Conservation (phyloP, 2,329 filamentous ascomycete genomes). For the Epichloe festucae region DNA sequence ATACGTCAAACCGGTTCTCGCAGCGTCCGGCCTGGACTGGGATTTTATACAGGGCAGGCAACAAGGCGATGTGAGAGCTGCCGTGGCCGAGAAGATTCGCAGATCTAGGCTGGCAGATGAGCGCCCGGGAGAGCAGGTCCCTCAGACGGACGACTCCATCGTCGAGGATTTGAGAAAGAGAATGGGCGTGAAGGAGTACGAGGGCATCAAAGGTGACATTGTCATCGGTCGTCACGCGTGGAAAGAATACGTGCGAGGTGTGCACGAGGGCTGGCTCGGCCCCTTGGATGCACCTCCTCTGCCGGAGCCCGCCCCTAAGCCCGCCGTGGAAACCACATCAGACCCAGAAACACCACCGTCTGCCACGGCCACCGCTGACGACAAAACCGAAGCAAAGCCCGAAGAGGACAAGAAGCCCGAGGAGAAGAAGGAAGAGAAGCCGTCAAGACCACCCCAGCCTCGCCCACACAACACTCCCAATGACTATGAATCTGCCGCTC, state of each 20-base stretch:
- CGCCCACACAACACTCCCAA: conserved; percentile 60
- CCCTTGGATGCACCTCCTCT: conserved; percentile 53
- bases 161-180: conserved; percentile 51
- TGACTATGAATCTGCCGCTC: conserved; percentile 54
- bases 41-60: conserved; percentile 86
- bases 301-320: conserved; percentile 11
- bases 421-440: conserved; percentile 34
- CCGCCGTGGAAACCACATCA: conserved; percentile 11
- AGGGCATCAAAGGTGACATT: conserved; percentile 69
- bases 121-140: conserved; percentile 33
- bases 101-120: conserved; percentile 50
- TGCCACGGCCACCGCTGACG: conserved; percentile 11
- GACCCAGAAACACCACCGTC: conserved; percentile 5
- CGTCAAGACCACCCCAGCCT: conserved; percentile 47
- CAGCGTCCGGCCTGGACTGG: conserved; percentile 85
- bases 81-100: conserved; percentile 75
- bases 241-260: conserved; percentile 90
- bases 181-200: conserved; percentile 56
- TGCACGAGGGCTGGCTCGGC: conserved; percentile 95
- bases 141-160: conserved; percentile 37
- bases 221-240: conserved; percentile 85
- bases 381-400: conserved; percentile 16
- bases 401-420: conserved; percentile 28
- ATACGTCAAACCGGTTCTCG: conserved; percentile 86
- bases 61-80: conserved; percentile 85